Evolutionary conservation across 148 eudicot species (phyloP).

Genomic region (Fagopyrum esculentum): DNA sequence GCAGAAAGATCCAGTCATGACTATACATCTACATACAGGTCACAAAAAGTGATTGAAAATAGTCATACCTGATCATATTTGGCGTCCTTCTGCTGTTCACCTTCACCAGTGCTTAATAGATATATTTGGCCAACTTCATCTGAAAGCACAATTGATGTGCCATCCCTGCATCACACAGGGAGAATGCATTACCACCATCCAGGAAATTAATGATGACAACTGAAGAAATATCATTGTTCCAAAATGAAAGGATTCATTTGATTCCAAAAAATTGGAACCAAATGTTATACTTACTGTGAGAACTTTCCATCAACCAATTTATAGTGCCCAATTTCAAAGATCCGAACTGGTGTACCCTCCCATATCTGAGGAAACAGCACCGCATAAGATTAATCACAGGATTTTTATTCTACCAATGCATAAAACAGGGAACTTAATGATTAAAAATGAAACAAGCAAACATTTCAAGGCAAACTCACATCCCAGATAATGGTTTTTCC

Average conservation of each 20-base stretch:
- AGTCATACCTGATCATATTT: conserved; percentile 80
- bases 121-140: conserved; percentile 95
- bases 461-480: conserved; percentile 43
- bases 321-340: conserved; percentile 80
- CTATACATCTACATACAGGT: conserved; percentile 1
- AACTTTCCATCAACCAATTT: conserved; percentile 97
- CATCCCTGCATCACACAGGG: conserved; percentile 57
- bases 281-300: conserved; percentile 62
- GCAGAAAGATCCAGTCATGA: conserved; percentile 29
- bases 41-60: background rate
- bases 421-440: conserved; percentile 1
- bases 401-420: background rate
- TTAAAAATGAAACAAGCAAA: background rate
- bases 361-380: conserved; percentile 54
- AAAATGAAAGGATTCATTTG: background rate
- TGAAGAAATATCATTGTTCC: background rate
- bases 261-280: background rate
- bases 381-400: conserved; percentile 6
- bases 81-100: conserved; percentile 92
- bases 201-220: background rate
- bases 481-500: conserved; percentile 93
- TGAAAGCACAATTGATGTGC: conserved; percentile 93
- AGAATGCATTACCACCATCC: conserved; percentile 2
- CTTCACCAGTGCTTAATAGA: conserved; percentile 88
- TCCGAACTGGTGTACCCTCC: conserved; percentile 88